Conservation (phyloP, 768 basidiomycete species). For the Mycena leptocephala region DNA sequence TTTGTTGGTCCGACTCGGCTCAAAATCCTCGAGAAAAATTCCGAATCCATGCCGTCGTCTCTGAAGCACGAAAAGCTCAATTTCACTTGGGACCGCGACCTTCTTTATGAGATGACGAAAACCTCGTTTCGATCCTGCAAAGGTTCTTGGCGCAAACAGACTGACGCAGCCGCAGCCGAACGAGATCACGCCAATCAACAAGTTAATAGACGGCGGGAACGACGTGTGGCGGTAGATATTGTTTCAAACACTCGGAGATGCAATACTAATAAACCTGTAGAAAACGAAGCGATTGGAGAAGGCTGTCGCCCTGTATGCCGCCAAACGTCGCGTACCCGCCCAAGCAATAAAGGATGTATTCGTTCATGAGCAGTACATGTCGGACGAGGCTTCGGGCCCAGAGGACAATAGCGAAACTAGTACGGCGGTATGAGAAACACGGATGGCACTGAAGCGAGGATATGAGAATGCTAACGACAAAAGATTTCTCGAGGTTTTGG, state of each 20-base stretch:
- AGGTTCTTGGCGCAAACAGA: not conserved
- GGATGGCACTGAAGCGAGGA: not conserved
- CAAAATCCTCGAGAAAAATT: not conserved
- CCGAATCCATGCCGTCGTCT: not conserved
- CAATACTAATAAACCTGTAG: not conserved
- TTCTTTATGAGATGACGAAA: not conserved
- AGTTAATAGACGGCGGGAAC: not conserved
- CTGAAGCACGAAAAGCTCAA: not conserved
- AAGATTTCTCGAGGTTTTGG: not conserved
- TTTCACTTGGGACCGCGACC: not conserved
- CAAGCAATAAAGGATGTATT: not conserved
- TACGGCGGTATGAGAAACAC: not conserved
- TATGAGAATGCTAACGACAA: too few relatives aligned
- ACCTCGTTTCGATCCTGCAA: slow-evolving; percentile 5
- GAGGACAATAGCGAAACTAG: not conserved
- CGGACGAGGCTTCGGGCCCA: slow-evolving; percentile 4
- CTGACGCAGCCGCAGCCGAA: not conserved
- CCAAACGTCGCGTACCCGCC: not conserved
- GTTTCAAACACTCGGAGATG: not conserved
- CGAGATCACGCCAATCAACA: not conserved
- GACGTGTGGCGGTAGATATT: not conserved
- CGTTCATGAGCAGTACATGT: not conserved
- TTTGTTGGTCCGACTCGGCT: not conserved
- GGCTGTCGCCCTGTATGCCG: not conserved
- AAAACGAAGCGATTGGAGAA: not conserved